These are phyloP conservation scores for Rhodotorula sp. DNA, from an alignment of 1,284 basidiomycete species.

Conservation along the genomic window DNA sequence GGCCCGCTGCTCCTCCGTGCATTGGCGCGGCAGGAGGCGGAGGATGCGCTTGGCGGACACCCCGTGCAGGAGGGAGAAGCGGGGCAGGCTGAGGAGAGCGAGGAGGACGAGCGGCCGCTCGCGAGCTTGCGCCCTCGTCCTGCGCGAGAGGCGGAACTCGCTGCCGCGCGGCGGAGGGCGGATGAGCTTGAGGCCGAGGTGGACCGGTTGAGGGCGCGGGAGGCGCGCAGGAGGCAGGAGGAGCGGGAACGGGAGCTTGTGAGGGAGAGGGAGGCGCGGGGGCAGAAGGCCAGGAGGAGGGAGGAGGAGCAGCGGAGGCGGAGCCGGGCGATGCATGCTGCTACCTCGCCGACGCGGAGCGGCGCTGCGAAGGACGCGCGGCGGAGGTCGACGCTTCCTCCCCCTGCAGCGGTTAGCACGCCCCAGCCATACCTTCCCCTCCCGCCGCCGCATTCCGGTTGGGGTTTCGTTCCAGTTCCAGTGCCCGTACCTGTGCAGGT, in stretches of 20 bases:
- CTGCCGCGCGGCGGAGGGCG: background rate
- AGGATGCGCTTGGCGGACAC: background rate
- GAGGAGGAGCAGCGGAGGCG: background rate
- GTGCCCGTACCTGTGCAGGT: background rate
- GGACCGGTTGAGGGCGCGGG: background rate
- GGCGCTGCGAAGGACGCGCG: background rate
- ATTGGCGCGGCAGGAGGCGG: background rate
- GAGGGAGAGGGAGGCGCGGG: background rate
- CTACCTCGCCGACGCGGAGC: too few relatives aligned
- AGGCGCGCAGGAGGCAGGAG: background rate
- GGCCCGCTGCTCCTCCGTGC: conserved; percentile 9
- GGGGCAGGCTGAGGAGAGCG: background rate
- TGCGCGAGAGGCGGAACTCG: background rate
- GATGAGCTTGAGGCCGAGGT: conserved; percentile 2
- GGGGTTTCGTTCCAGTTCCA: background rate
- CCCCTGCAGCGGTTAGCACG: rapidly evolving
- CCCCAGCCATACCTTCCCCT: background rate
- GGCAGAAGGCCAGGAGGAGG: background rate
- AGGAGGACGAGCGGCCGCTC: conserved; percentile 12
- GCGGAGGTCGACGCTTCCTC: background rate
- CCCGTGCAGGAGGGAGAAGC: too few relatives aligned
- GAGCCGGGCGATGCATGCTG: background rate
- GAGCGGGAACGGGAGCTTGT: too few relatives aligned
- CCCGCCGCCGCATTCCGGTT: background rate
- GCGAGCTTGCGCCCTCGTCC: background rate